Base-by-base conservation (phyloP, 805 yeast species). In the Kodamaea leandrae region DNA sequence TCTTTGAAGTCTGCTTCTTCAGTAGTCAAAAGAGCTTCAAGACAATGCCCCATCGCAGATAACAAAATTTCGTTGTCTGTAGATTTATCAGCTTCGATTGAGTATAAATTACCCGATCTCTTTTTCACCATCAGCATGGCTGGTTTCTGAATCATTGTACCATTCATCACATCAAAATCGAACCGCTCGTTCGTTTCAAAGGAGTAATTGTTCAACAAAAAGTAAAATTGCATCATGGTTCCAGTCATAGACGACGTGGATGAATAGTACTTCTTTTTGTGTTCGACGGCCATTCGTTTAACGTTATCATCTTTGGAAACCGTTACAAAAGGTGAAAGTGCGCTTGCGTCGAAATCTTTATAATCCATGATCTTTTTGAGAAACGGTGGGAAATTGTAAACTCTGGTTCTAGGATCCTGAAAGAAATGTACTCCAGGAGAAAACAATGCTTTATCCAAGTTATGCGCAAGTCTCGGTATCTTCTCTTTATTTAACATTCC, bases 171-270 rank as follows among this genome's bases (percentile, higher is more conserved):
- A 14, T 32, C 41, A 32, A 61, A 62, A 16, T 53, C 49, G 39
- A 66, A 65, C 25, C 72, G 50, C 9, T 49, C 39, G 10, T 45
- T 46, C 1, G 51, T 40, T 6, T 35, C 33, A 2, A 49, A 45
- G 16, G 49, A 38, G 46, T 65, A 68, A 42, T 66, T 70, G 51
- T 82, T 80, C 28, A 93, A 55, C 7, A 86, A 63, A 44, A 71
- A 72, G 61, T 93, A 96, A 44, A 91, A 66, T 37, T 89, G 95
- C 3, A 81, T 70, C 33, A 91, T 69, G 1, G 82, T 63, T 1
- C 82, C 72, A 0, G 98, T 90, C 86, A 91, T 76, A 1, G 96
- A 85, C 14, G 95, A 85, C 0, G 98, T 89, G 1, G 96, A 88
- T 2, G 95, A 85, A 43, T 76, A 77, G 55, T 72, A 91, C 42